Base-by-base conservation (phyloP, 192 early-diverging fungal genomes). In the Backusella psychrophila region DNA sequence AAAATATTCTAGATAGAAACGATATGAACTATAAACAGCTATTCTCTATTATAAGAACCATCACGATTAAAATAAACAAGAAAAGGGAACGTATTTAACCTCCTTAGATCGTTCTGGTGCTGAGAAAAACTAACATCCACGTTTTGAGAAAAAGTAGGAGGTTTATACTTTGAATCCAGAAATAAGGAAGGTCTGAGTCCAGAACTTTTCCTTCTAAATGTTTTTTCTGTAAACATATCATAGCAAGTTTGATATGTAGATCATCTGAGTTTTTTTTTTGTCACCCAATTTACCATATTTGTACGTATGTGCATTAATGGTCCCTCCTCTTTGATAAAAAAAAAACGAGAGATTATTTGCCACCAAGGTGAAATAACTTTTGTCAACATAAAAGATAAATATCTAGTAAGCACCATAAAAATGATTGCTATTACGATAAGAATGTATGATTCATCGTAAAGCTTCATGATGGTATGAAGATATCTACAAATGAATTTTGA, bases 261-360 rank as follows among this genome's bases (percentile, higher is more conserved):
- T 63, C 56, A 63, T 63, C 56, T 63, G 56, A 63, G 56, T 26
- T 63, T 63, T 26, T 63, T 63, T 63, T 63, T 31, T 63, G n/a
- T 59, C 53, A 59, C 53, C 26, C 56, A 26, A 2, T 29, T 23
- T 63, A 63, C 56, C 46, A 49, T 14, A 23, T 29, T 63, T 29
- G 56, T 63, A 63, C 26, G 56, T 23, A 63, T 63, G 26, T 63
- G 7, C 21, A 56, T 21, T 56, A 56, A 56, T 56, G 14, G 12
- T 19, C 4, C 23, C 12, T 63, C 56, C 46, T 6, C 1, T 49
- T 49, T 6, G 46, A 49, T 49, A 29, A 29, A 63, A 52, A 26
- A 59, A 26, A 9, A 63, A 33, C 2, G 4, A 63, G 26, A 9
- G 3, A 29, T 29, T 63, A 63, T 63, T 63, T 29, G 56, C 56